Conservation (phyloP, 1,284 basidiomycete species). For the Cutaneotrichosporon sp. region DNA sequence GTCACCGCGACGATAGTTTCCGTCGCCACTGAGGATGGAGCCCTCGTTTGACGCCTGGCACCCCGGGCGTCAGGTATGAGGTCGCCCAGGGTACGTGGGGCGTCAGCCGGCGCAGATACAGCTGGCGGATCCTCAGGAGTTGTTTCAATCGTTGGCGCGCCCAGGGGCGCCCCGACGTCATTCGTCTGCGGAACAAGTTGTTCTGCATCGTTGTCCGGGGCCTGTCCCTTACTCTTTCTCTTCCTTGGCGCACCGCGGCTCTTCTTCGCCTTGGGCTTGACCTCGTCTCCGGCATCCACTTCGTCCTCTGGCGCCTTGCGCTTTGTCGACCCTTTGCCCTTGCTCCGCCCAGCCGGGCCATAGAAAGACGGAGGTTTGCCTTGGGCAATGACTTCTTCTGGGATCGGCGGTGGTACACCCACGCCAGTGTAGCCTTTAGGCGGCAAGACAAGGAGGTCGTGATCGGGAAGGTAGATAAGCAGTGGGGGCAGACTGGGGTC, state of each 20-base stretch:
- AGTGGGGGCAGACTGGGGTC: conserved; percentile 27
- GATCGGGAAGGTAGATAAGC: conserved; percentile 26
- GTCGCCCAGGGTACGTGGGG: no score
- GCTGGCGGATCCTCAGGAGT: no score
- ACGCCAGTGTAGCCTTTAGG: conserved; percentile 29
- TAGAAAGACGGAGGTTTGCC: conserved; percentile 28
- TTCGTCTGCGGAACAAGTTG: conserved; percentile 1
- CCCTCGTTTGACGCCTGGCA: no score
- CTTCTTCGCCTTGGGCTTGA: conserved; percentile 1
- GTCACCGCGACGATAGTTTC: no score
- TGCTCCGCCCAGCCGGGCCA: conserved; percentile 2
- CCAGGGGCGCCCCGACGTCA: not conserved
- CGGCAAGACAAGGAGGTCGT: conserved; percentile 25
- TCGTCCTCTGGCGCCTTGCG: conserved; percentile 4
- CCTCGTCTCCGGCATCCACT: not conserved
- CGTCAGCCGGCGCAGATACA: no score
- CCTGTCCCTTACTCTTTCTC: not conserved
- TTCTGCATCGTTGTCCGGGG: no score
- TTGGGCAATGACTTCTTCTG: conserved; percentile 15
- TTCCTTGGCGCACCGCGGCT: no score
- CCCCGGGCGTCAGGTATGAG: not conserved
- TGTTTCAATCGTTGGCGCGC: no score
- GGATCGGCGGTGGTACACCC: conserved; percentile 25
- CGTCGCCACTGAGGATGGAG: no score
- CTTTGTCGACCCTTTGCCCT: conserved; percentile 3